Conservation (phyloP, 345 rosid genomes). For the Balakata baccata region DNA sequence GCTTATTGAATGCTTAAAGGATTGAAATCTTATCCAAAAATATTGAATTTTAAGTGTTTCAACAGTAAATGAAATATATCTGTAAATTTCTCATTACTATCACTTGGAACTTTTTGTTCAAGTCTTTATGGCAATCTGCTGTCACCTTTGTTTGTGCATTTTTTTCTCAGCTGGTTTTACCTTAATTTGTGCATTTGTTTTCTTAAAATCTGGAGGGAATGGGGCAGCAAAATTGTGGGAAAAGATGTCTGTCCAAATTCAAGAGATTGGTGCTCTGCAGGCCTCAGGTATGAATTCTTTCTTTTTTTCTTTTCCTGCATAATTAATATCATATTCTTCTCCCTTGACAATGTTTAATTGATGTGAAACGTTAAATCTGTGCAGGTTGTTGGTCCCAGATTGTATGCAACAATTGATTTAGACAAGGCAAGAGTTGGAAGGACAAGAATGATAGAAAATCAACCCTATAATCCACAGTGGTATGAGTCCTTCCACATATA, state of each 20-base stretch:
- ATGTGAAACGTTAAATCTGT: background rate
- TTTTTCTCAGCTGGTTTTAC: too few species aligned
- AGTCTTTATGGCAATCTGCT: too few species aligned
- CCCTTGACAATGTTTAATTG: background rate
- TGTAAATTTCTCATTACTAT: too few species aligned
- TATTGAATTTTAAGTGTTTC: too few species aligned
- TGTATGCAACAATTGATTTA: constrained; percentile 68
- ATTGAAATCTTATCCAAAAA: too few species aligned
- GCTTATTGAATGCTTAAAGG: too few species aligned
- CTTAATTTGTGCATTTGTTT: background rate
- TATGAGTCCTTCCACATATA: constrained; percentile 51
- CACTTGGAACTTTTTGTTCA: too few species aligned
- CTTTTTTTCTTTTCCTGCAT: background rate
- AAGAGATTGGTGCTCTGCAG: constrained; percentile 33
- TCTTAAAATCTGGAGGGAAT: constrained; percentile 17
- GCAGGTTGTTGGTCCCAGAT: constrained; percentile 42
- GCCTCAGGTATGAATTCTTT: constrained; percentile 5
- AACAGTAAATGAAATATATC: too few species aligned
- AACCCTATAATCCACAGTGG: constrained; percentile 45
- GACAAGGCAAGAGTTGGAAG: constrained; percentile 72
- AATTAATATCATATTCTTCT: background rate
- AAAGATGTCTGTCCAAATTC: constrained; percentile 31
- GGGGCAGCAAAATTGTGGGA: constrained; percentile 28
- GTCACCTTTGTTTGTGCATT: too few species aligned
- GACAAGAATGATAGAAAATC: constrained; percentile 40